These are phyloP conservation scores for Trametes cinnabarina DNA, from an alignment of 768 basidiomycete genomes.

Conservation along the genomic window DNA sequence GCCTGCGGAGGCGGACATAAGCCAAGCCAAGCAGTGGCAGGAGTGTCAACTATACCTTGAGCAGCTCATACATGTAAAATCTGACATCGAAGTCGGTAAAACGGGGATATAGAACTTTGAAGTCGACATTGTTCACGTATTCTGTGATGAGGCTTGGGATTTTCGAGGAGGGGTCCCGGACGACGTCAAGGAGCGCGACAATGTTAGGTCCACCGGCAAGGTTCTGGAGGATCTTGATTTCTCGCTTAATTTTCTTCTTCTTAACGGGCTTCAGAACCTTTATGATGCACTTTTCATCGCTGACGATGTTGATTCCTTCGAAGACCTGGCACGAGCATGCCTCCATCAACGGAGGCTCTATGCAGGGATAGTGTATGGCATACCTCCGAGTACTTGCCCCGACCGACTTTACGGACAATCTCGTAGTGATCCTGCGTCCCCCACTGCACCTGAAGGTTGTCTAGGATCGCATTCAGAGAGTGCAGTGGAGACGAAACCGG, in stretches of 20 bases:
- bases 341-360: not conserved
- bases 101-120: constrained; percentile 93
- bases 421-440: constrained; percentile 97
- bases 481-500: not conserved
- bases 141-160: constrained; percentile 96
- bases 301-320: constrained; percentile 88
- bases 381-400: constrained; percentile 95
- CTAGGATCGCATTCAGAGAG: constrained; percentile 37
- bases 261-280: constrained; percentile 99
- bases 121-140: constrained; percentile 98
- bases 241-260: constrained; percentile 99
- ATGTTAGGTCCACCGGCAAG: constrained; percentile 95
- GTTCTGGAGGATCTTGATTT: constrained; percentile 98
- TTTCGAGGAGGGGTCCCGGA: constrained; percentile 93
- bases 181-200: constrained; percentile 90
- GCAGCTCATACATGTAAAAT: constrained; percentile 93
- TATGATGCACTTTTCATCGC: constrained; percentile 94
- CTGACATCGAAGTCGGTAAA: constrained; percentile 95
- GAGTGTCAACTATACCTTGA: constrained; percentile 59
- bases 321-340: constrained; percentile 58
- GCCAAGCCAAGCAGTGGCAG: not conserved
- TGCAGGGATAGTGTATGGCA: constrained; percentile 7
- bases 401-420: constrained; percentile 93
- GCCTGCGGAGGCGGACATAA: constrained; percentile 48
- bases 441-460: constrained; percentile 98